phyloP scores from a whole-genome alignment of 768 basidiomycete species.

The Serendipita sp. region DNA sequence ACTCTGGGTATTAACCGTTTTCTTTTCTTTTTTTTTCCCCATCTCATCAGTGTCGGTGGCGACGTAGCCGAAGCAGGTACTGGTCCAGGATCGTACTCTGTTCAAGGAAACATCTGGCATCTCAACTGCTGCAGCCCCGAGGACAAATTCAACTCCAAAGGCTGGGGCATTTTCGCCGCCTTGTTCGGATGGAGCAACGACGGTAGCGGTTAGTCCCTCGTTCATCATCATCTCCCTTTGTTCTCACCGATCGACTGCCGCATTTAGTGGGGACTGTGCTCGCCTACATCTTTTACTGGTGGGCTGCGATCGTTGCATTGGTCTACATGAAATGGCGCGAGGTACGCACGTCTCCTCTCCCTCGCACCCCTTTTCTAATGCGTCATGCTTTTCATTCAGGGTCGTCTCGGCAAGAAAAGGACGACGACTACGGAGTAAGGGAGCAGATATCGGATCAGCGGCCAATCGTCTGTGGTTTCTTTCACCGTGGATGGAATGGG shows the following conservation, averaged over 20 bases:
- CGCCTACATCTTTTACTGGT: slow-evolving; percentile 87
- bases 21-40: slow-evolving; percentile 6
- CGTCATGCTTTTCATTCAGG: too few species aligned
- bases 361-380: too few species aligned
- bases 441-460: too few species aligned
- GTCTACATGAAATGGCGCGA: slow-evolving; percentile 44
- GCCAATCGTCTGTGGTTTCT: too few species aligned
- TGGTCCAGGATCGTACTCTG: slow-evolving; percentile 74
- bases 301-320: slow-evolving; percentile 55
- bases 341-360: slow-evolving; percentile 7
- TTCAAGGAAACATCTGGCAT: slow-evolving; percentile 71
- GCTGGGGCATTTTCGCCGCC: slow-evolving; percentile 73
- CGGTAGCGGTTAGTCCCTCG: slow-evolving; percentile 37
- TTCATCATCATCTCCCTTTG: not conserved
- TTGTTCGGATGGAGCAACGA: slow-evolving; percentile 82
- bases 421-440: too few species aligned
- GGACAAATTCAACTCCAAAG: slow-evolving; percentile 30
- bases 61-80: slow-evolving; percentile 27
- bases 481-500: too few species aligned
- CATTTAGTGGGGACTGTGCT: slow-evolving; percentile 53
- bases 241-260: not conserved
- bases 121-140: slow-evolving; percentile 63
- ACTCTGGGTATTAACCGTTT: not conserved
- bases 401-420: too few species aligned
- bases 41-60: slow-evolving; percentile 26